These are phyloP conservation scores for Macadamia tetraphylla DNA, from an alignment of 164 flowering plant species.

Conservation along the genomic window DNA sequence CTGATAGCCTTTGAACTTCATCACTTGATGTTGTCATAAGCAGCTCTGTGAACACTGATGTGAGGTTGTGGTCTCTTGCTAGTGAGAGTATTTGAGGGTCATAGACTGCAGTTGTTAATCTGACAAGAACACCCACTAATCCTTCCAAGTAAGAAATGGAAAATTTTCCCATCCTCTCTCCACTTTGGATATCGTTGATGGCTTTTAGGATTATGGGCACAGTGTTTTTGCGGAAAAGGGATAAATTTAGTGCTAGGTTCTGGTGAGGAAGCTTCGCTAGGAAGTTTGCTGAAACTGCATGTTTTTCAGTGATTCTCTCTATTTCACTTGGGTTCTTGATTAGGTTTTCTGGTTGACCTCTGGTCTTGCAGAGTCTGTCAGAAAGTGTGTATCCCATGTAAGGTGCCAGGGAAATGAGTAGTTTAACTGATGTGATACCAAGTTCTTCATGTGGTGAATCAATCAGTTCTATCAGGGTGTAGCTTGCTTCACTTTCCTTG, in stretches of 20 bases:
- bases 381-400: slow-evolving; percentile 57
- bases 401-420: slow-evolving; percentile 46
- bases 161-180: slow-evolving; percentile 47
- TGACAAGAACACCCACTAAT: slow-evolving; percentile 63
- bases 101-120: slow-evolving; percentile 63
- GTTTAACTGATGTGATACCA: slow-evolving; percentile 47
- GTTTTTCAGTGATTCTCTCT: slow-evolving; percentile 42
- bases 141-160: slow-evolving; percentile 58
- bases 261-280: slow-evolving; percentile 67
- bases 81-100: slow-evolving; percentile 45
- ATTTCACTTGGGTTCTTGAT: slow-evolving; percentile 28
- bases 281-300: slow-evolving; percentile 51
- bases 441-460: slow-evolving; percentile 53
- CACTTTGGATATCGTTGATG: slow-evolving; percentile 43
- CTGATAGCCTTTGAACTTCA: slow-evolving; percentile 65
- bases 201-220: slow-evolving; percentile 38
- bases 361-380: slow-evolving; percentile 59
- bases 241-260: slow-evolving; percentile 59
- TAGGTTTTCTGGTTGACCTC: slow-evolving; percentile 58
- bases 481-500: slow-evolving; percentile 59
- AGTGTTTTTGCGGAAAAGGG: slow-evolving; percentile 36
- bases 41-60: slow-evolving; percentile 49
- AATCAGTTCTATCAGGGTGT: slow-evolving; percentile 50
- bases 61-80: slow-evolving; percentile 46
- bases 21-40: slow-evolving; percentile 51